phyloP scores from a whole-genome alignment of 2,329 filamentous ascomycete genomes.

The Neofusicoccum kwambonambiense region DNA sequence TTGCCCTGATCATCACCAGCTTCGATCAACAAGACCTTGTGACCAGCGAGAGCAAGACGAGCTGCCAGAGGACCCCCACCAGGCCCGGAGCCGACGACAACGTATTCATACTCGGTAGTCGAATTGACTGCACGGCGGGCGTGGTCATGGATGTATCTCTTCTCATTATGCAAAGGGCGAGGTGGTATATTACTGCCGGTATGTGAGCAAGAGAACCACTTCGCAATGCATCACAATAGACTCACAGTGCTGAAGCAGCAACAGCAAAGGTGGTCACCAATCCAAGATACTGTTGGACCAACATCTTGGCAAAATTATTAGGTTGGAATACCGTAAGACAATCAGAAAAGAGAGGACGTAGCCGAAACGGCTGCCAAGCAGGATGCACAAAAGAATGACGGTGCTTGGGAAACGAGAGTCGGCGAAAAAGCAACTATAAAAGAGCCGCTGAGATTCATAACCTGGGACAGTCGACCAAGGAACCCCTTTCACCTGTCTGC shows the following conservation, averaged over 20 bases:
- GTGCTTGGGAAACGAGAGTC: background rate
- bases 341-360: background rate
- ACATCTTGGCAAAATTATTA: background rate
- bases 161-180: background rate
- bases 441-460: background rate
- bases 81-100: conserved; percentile 61
- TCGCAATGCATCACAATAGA: background rate
- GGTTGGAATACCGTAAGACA: background rate
- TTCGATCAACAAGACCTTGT: conserved; percentile 60
- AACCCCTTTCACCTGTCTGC: background rate
- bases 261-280: background rate
- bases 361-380: background rate
- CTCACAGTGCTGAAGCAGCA: background rate
- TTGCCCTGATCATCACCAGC: conserved; percentile 59
- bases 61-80: conserved; percentile 60
- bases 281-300: conserved; percentile 1
- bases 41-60: conserved; percentile 57
- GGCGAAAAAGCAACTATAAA: background rate
- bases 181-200: background rate
- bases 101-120: conserved; percentile 54
- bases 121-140: background rate
- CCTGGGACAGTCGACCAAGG: background rate
- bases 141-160: background rate
- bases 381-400: background rate
- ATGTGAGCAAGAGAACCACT: background rate